Base-by-base conservation (phyloP, 495 filamentous ascomycete genomes). In the Aspergillus sclerotiicarbonarius region DNA sequence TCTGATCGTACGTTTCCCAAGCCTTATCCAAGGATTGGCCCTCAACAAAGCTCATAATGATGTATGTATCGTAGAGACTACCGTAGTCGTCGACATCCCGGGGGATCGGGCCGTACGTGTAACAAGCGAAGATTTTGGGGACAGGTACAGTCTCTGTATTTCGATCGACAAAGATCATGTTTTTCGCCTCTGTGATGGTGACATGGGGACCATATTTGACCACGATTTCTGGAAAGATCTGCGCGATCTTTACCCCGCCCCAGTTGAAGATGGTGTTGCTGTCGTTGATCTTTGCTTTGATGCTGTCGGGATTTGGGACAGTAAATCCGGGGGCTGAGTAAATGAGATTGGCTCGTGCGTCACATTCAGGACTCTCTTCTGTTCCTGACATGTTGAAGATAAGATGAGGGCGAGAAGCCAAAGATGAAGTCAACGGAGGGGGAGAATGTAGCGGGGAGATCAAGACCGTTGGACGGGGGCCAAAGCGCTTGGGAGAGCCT, bases 1-100 rank as follows among this genome's bases (percentile, higher is more conserved):
- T 8, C 16, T 46, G 37, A 20, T 62, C 60, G 39, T 39, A 63
- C 33, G 46, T 29, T 18, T 65, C 64, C 62, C 62, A 69, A 21
- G 43, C 44, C 15, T 35, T 47, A 25, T 67, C 47, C 31, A 69
- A 57, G 10, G 19, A 58, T 41, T 58, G 46, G n/a, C 68, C 68
- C 25, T 67, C 62, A 44, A 70, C 58, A 31, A 62, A 70, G 20
- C 65, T 58, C 65, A 71, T 70, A 16, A 70, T 70, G 33, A 73
- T 63, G 47, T 70, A 70, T 37, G 58, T 62, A 63, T 63, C 64
- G 41, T 51, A 63, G 15, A 63, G 51, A 43, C 58, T 60, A 16
- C 60, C 58, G 30, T 66, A 61, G 41, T 62, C 56, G 12, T 39
- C 25, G 35, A 54, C 31, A 60, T 58, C 59, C 51, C 65, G 43